Evolutionary conservation across 164 flowering plant genomes (phyloP), one percentile per base, ranked within the genome.

Genomic region (Stephania yunnanensis): DNA sequence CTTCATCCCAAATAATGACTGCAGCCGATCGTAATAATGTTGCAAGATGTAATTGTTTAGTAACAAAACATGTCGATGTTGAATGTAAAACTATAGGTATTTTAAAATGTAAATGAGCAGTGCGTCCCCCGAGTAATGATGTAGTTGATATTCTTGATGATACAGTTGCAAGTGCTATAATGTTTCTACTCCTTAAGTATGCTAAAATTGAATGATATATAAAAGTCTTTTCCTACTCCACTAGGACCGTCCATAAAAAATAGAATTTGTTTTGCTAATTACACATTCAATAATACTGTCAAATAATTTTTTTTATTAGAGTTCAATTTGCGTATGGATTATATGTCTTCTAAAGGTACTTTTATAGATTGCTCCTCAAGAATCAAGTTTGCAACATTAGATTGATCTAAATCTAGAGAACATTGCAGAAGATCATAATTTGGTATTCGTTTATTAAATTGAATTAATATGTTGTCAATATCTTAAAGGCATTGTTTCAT

Each of bases 21-120:
- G 10, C 55, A 61, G 13, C 29, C 42, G 73, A 4, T 20, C 25
- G 44, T 0, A 81, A 2, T 0, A 82, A 22, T 5, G 42, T 1
- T 1, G 75, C 75, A 0, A 70, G 0, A 13, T 30, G n/a, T 13
- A 31, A 36, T 68, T 82, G 80, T 58, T 80, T 76, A 2, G 52
- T 4, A 0, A 80, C 68, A 0, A 46, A 2, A 22, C 78, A 78
- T 0, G 25, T 20, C 0, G 25, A 11, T 4, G 7, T 10, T 0
- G 30, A 30, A 5, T 45, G 2, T 12, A 1, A 0, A 12, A 53
- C 46, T 0, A 81, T 29, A 0, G 82, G 81, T 0, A 82, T 74
- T 52, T 80, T 80, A 13, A 84, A 80, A 0, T 79, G 15, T 20
- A 78, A 84, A 52, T 82, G 82, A 3, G 87, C 70, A 2, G 82